Evolutionary conservation across 306 rosid species (phyloP), one percentile per base, ranked within the genome.

Genomic region (Quercus engelmannii): DNA sequence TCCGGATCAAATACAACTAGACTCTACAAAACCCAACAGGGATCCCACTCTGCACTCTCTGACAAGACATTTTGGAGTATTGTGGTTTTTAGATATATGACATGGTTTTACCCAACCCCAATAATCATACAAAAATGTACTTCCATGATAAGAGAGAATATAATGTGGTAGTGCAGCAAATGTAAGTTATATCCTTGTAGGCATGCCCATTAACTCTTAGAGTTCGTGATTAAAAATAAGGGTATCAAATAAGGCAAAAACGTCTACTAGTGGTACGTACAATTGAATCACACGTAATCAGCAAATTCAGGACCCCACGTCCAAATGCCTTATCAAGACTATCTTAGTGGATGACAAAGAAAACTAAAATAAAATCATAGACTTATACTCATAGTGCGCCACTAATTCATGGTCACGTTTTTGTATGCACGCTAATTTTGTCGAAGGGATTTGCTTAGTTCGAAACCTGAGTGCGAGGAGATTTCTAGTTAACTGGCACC

Each of bases 21-120:
- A 1, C 0, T 33, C 6, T 0, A 33, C 38, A 33, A 33, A 33
- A 0, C 1, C 6, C 6, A 33, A 33, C 0, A 4, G 1, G 0
- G 6, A 41, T 41, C 46, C 7, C 10, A 41, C 12, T 8, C 3
- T 8, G 11, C 46, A 41, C 46, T 41, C 3, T 41, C 12, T 41
- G 3, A 8, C 1, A 41, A 41, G 3, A 41, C 46, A 41, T 7
- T 41, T 41, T 8, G 46, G 46, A 41, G 11, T 41, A 41, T 8
- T 8, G 12, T 41, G 46, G 46, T 41, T 41, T 41, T 41, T 41
- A 8, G 12, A 41, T 41, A 41, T 41, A 8, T 41, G 46, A 8
- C 12, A 41, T 8, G 12, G 54, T 49, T 49, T 49, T 49, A 12
- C 17, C 54, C 54, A 12, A 13, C 54, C 15, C 54, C 17, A 49